Percentiles rank a stretch among this genome's conserved stretches.
These are phyloP conservation scores for Piper longum DNA, from an alignment of 164 flowering plant genomes.

Conservation along the genomic window DNA sequence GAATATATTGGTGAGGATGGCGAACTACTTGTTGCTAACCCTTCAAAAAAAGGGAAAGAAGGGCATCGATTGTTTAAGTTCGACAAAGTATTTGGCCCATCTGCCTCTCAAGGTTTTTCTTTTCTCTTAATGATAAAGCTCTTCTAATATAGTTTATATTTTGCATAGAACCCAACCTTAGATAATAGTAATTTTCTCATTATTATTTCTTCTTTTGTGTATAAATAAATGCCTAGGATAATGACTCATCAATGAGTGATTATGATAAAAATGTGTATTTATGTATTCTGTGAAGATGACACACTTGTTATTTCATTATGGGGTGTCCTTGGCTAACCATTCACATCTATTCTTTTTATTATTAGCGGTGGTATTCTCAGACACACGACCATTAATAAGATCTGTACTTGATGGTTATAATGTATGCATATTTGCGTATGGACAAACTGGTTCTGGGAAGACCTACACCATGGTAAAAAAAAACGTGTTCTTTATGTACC, in stretches of 20 bases:
- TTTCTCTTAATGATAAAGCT: not conserved
- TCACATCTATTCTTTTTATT: not conserved
- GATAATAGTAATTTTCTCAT: no score
- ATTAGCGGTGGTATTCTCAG: slow-evolving; percentile 78
- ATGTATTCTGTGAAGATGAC: no score
- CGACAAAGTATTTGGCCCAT: slow-evolving; percentile 75
- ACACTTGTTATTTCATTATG: no score
- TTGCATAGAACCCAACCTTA: no score
- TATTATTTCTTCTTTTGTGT: no score
- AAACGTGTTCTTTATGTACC: not conserved
- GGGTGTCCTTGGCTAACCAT: no score
- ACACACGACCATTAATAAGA: slow-evolving; percentile 81
- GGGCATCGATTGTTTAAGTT: slow-evolving; percentile 64
- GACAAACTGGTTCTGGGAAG: slow-evolving; percentile 97
- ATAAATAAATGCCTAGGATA: no score
- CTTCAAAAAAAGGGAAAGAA: slow-evolving; percentile 75
- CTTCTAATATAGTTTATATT: not conserved
- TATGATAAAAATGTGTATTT: no score
- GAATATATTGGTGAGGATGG: slow-evolving; percentile 88
- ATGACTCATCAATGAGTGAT: no score
- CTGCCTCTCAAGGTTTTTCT: slow-evolving; percentile 68
- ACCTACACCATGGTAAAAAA: slow-evolving; percentile 78
- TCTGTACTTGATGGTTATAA: slow-evolving; percentile 93
- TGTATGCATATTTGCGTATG: slow-evolving; percentile 96
- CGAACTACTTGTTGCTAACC: slow-evolving; percentile 66